Evolutionary conservation across 345 rosid genomes (phyloP), one percentile per base, ranked within the genome.

Genomic region (Gossypium bickii): DNA sequence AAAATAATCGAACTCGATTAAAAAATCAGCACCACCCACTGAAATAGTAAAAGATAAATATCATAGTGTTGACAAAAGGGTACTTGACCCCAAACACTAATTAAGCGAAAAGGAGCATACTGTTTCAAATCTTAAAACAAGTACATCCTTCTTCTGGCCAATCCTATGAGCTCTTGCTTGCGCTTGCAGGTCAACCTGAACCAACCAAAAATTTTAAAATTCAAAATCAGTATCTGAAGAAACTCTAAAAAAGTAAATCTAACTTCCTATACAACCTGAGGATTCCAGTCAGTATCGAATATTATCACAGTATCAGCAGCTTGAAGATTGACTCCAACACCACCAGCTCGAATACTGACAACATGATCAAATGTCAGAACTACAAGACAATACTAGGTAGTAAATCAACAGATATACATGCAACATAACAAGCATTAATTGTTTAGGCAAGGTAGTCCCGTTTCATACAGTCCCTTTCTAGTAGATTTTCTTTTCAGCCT

Each of bases 81-180:
- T 9, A 69, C 16, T 25, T 69, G 72, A 51, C 12, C 59, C 24
- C 22, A 69, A 27, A 27, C 9, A 9, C 3, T 9, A 27, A 16
- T 16, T 25, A 51, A 18, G 56, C 34, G 17, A 74, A 38, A 48
- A 56, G 11, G 38, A 66, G 72, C 89, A 78, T 78, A 93, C 98
- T 11, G 98, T 93, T 85, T 93, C 98, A 79, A 93, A 93, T 73
- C 98, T 87, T 81, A 93, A 93, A 71, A 93, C 98, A 74, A 93
- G 92, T 60, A 93, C 98, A n/a, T 93, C 98, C 89, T 92, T 89
- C 84, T 93, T 93, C 87, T 93, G 98, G 78, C 98, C 98, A 80
- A 93, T 85, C 86, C 98, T 89, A 76, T 93, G 98, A 55, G 98
- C 98, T 83, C 98, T 91, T 64, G 97, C 98, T 78, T 93, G 97